Conservation (phyloP, 805 yeast genomes). For the Kluyveromyces dobzhanskii region DNA sequence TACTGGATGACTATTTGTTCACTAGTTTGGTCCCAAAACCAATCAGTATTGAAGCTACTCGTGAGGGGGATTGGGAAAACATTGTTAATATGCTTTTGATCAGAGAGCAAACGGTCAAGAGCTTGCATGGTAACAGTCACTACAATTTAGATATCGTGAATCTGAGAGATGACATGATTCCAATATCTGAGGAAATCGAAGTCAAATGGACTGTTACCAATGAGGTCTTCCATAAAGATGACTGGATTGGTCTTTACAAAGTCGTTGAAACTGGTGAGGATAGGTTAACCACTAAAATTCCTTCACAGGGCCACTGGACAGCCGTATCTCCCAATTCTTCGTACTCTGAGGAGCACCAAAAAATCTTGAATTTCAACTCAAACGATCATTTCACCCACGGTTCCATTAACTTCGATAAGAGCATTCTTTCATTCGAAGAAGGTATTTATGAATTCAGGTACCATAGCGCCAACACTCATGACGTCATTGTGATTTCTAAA, state of each 20-base stretch:
- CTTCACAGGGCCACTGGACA: slow-evolving; percentile 62
- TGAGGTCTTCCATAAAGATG: slow-evolving; percentile 37
- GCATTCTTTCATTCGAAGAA: slow-evolving; percentile 49
- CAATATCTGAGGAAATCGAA: slow-evolving; percentile 37
- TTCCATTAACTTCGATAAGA: slow-evolving; percentile 38
- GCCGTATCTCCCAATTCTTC: slow-evolving; percentile 34
- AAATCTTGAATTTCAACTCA: slow-evolving; percentile 2
- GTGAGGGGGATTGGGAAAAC: slow-evolving; percentile 6
- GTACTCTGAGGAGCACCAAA: slow-evolving; percentile 6
- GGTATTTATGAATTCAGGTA: slow-evolving; percentile 71
- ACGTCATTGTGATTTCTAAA: slow-evolving; percentile 54
- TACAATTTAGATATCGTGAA: slow-evolving; percentile 13
- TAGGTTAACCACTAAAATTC: slow-evolving; percentile 45
- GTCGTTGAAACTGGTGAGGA: slow-evolving; percentile 51
- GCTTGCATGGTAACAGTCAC: slow-evolving; percentile 21
- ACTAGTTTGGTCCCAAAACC: background rate
- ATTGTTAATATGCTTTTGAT: slow-evolving; percentile 7
- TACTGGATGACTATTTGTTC: slow-evolving; percentile 4
- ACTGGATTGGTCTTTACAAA: slow-evolving; percentile 74
- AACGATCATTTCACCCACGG: slow-evolving; percentile 33
- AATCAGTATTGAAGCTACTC: slow-evolving; percentile 1
- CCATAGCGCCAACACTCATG: slow-evolving; percentile 59
- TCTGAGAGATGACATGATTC: slow-evolving; percentile 2
- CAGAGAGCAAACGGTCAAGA: slow-evolving; percentile 24
- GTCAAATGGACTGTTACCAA: slow-evolving; percentile 48